Evolutionary conservation across 352 stramenopile species (phyloP), one percentile per base, ranked within the genome.

Genomic region (Globisporangium spinosum): DNA sequence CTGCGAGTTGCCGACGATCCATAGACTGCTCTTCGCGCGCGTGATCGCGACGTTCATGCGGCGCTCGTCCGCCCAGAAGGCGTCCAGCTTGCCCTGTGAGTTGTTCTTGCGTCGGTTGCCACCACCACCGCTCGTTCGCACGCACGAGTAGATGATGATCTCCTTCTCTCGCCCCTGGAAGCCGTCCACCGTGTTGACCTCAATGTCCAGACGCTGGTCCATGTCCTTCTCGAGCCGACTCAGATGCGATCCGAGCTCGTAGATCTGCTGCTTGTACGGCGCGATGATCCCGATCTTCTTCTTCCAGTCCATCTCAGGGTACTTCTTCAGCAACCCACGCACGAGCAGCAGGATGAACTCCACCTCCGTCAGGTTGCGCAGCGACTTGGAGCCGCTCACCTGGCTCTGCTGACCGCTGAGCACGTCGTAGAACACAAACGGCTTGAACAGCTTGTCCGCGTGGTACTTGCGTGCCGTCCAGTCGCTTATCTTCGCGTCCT

Each of bases 41-140:
- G 98, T 99, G 51, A 99, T 94, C 22, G 98, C 98, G 56, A 99
- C 98, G 81, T 99, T 99, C 75, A 99, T 94, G n/a, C 98, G 91
- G 9, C 98, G 89, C 70, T 98, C 87, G 70, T 99, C 97, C n/a
- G 87, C 83, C 66, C 99, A 92, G 75, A 99, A 99, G 3, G 82
- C 80, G 32, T 91, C 81, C 12, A 80, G 70, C n/a, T 70, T 55
- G 12, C 67, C 61, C 43, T 70, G 68, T 2, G 51, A 34, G 8
- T 61, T 32, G 6, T 76, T 53, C 25, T 64, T 77, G 17, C 68
- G 64, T 12, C 70, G 66, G 35, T 69, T 77, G 54, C 64, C 84
- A 56, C 77, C 70, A 62, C 97, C 83, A 59, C 77, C 70, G 65
- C 97, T 98, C 55, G 95, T 98, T 58, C 98, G 93, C 25, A 99